Evolutionary conservation across 108 stramenopile species (phyloP).

Genomic region (Cylindrotheca fusiformis): DNA sequence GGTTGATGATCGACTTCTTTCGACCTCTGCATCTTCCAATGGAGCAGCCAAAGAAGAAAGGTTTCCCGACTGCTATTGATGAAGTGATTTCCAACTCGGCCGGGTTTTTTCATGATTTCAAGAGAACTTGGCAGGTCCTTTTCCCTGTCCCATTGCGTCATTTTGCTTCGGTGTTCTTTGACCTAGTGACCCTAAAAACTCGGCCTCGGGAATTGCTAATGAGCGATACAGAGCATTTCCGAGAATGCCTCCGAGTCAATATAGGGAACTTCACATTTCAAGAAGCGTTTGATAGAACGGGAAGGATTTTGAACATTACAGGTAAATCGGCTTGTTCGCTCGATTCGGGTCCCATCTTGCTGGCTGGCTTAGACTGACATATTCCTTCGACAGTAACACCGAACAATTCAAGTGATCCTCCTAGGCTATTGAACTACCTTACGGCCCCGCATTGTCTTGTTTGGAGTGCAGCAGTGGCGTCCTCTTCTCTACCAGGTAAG

Average conservation of each 20-base stretch:
- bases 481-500: slow-evolving; percentile 81
- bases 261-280: slow-evolving; percentile 96
- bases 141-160: slow-evolving; percentile 65
- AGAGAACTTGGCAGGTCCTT: slow-evolving; percentile 70
- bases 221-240: slow-evolving; percentile 93
- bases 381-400: slow-evolving; percentile 73
- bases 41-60: slow-evolving; percentile 2
- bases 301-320: slow-evolving; percentile 96
- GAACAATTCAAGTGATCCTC: slow-evolving; percentile 86
- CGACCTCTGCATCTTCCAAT: slow-evolving; percentile 46
- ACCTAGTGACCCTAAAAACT: slow-evolving; percentile 67
- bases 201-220: slow-evolving; percentile 83
- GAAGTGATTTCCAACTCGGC: slow-evolving; percentile 50
- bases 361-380: not conserved
- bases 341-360: not conserved
- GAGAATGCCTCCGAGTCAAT: slow-evolving; percentile 71
- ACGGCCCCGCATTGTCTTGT: slow-evolving; percentile 97
- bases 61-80: slow-evolving; percentile 4
- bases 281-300: slow-evolving; percentile 98
- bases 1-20: slow-evolving; percentile 82
- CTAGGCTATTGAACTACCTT: slow-evolving; percentile 95
- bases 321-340: slow-evolving; percentile 8
- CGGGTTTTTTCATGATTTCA: slow-evolving; percentile 59
- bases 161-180: slow-evolving; percentile 62
- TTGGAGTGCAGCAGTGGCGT: slow-evolving; percentile 95